Base-by-base conservation (phyloP, 805 yeast species). In the Lipomyces chichibuensis region DNA sequence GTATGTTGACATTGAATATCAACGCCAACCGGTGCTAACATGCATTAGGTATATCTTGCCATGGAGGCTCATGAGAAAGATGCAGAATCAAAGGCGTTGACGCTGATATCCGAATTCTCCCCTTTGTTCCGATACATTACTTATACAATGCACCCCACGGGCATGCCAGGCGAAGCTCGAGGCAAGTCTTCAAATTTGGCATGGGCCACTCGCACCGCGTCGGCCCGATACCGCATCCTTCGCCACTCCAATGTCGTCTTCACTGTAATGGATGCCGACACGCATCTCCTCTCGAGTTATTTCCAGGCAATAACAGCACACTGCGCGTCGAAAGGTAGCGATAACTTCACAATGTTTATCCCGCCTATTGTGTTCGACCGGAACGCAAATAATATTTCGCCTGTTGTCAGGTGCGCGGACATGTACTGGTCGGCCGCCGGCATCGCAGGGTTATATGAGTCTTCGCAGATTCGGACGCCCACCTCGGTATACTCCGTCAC, bases 351-450 rank as follows among this genome's bases (percentile, higher is more conserved):
- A 2, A 67, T 67, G 68, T 71, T 67, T 49, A 37, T 65, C 29
- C 65, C 68, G 33, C 72, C 72, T n/a, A 63, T 71, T 49, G 66
- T 67, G 37, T 71, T 71, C 57, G 73, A 71, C 59, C 63, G 73
- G 20, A 71, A 71, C 59, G 67, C 73, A 1, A 63, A 65, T 33
- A n/a, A 46, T 6, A 59, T 70, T 9, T 59, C 73, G 29, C 69
- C 71, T 6, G 3, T 71, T 20, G 73, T 71, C n/a, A 51, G 73
- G 11, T 71, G 70, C 32, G 72, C 73, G 1, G 73, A 71, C 59
- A 59, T 70, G 57, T 57, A 66, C 33, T 70, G 73, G 73, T 65
- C 69, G 51, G 65, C 69, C 13, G 72, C 73, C n/a, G 72, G 72
- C 7, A 65, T 70, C 13, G 66, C 73, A 2, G 72, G 72, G 9